phyloP scores from a whole-genome alignment of 2,329 filamentous ascomycete genomes.

The Penicillium sp. region DNA sequence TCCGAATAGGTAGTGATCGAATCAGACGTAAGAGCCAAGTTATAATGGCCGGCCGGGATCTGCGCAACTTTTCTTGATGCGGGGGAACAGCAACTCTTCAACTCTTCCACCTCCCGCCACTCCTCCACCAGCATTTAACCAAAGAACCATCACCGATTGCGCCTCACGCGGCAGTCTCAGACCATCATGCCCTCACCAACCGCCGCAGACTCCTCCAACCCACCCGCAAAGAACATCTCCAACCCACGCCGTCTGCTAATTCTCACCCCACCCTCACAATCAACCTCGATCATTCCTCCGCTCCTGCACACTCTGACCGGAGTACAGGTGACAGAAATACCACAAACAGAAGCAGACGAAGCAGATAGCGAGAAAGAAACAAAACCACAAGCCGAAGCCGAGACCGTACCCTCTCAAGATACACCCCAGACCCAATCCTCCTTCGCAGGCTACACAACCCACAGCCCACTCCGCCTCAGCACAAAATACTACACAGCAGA shows the following conservation, averaged over 20 bases:
- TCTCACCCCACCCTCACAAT: slow-evolving; percentile 42
- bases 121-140: too few species aligned
- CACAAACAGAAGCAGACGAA: slow-evolving; percentile 17
- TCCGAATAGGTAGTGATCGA: too few species aligned
- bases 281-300: slow-evolving; percentile 39
- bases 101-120: background rate
- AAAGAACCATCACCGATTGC: background rate
- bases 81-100: slow-evolving; percentile 16
- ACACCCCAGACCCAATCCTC: too few species aligned
- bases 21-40: too few species aligned
- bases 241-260: slow-evolving; percentile 49
- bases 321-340: slow-evolving; percentile 28
- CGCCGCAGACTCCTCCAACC: slow-evolving; percentile 13
- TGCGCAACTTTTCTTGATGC: slow-evolving; percentile 23
- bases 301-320: slow-evolving; percentile 44
- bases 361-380: slow-evolving; percentile 1
- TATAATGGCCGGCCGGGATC: too few species aligned
- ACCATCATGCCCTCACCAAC: slow-evolving; percentile 19
- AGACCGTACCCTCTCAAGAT: slow-evolving; percentile 23
- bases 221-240: slow-evolving; percentile 30
- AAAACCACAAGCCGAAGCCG: background rate
- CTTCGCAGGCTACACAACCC: slow-evolving; percentile 53
- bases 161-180: too few species aligned
- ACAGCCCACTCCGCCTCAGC: slow-evolving; percentile 44
- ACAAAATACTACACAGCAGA: slow-evolving; percentile 52